phyloP scores from a whole-genome alignment of 495 filamentous ascomycete species.

The Xylona heveae region DNA sequence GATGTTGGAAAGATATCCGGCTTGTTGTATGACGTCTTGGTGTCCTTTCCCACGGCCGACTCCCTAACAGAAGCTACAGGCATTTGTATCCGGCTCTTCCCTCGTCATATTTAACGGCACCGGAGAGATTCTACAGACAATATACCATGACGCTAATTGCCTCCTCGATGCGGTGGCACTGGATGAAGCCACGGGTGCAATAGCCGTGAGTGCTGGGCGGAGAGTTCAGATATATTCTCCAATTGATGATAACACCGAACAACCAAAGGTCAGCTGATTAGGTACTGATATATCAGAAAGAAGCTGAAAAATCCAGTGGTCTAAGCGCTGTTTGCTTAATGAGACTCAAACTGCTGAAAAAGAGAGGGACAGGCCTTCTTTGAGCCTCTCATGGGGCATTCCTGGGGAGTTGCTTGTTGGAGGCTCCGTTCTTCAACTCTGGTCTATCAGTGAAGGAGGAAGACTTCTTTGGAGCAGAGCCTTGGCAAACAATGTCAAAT shows the following conservation, averaged over 20 bases:
- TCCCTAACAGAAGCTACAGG: conserved; percentile 27
- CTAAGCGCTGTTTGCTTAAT: no score
- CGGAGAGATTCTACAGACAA: conserved; percentile 64
- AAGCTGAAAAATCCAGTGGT: no score
- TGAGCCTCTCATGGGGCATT: conserved; percentile 69
- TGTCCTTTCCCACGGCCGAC: no score
- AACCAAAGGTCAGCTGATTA: no score
- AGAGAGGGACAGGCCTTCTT: conserved; percentile 22
- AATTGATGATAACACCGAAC: no score
- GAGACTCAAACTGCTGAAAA: no score
- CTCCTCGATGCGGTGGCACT: conserved; percentile 53
- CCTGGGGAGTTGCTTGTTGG: conserved; percentile 65
- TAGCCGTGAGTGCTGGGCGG: conserved; percentile 47
- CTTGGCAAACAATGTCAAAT: conserved; percentile 51
- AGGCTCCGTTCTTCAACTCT: conserved; percentile 48
- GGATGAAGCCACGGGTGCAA: conserved; percentile 66
- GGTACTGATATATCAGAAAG: no score
- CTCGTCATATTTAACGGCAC: conserved; percentile 62
- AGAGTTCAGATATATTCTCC: conserved; percentile 62
- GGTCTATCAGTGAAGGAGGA: conserved; percentile 27
- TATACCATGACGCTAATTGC: conserved; percentile 61
- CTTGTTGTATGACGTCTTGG: no score
- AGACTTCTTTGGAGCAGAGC: conserved; percentile 41
- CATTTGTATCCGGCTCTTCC: conserved; percentile 75
- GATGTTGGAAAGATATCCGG: no score